Evolutionary conservation across 495 filamentous ascomycete species (phyloP).

Genomic region (Penicillium lividum): DNA sequence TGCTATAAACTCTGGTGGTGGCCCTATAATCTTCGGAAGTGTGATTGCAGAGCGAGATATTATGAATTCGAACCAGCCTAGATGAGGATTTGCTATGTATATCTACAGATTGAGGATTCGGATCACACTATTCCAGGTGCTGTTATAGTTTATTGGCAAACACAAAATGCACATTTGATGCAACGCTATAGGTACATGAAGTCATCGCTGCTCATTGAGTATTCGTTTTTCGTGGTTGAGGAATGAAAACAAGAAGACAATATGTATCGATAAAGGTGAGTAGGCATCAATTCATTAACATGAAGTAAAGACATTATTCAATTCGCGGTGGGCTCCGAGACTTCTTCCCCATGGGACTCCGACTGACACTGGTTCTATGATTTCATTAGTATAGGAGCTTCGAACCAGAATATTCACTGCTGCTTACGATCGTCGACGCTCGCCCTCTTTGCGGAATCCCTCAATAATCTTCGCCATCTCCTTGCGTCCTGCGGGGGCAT

Average conservation of each 20-base stretch:
- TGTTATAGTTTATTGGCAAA: background rate
- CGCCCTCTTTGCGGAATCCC: slow-evolving; percentile 76
- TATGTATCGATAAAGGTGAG: slow-evolving; percentile 21
- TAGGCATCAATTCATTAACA: slow-evolving; percentile 21
- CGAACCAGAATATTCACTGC: slow-evolving; percentile 1
- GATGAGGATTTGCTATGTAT: background rate
- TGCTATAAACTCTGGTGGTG: slow-evolving; percentile 5
- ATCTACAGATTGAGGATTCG: background rate
- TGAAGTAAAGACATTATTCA: slow-evolving; percentile 27
- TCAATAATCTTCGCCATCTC: slow-evolving; percentile 90
- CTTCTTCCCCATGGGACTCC: slow-evolving; percentile 38
- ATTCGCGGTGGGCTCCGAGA: slow-evolving; percentile 49
- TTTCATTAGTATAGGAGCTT: slow-evolving; percentile 1
- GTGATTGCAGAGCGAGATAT: slow-evolving; percentile 1
- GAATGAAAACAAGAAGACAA: background rate
- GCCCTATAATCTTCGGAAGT: background rate
- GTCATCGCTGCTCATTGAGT: slow-evolving; percentile 10
- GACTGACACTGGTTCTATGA: slow-evolving; percentile 33
- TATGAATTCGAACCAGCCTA: background rate
- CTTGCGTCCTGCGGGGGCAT: slow-evolving; percentile 73
- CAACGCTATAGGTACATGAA: slow-evolving; percentile 4
- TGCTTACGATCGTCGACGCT: slow-evolving; percentile 73
- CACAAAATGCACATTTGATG: background rate
- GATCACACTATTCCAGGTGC: background rate
- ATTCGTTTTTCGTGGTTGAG: slow-evolving; percentile 3